These are phyloP conservation scores for Fusarium sp. DNA, from an alignment of 2,329 filamentous ascomycete genomes.

Conservation along the genomic window DNA sequence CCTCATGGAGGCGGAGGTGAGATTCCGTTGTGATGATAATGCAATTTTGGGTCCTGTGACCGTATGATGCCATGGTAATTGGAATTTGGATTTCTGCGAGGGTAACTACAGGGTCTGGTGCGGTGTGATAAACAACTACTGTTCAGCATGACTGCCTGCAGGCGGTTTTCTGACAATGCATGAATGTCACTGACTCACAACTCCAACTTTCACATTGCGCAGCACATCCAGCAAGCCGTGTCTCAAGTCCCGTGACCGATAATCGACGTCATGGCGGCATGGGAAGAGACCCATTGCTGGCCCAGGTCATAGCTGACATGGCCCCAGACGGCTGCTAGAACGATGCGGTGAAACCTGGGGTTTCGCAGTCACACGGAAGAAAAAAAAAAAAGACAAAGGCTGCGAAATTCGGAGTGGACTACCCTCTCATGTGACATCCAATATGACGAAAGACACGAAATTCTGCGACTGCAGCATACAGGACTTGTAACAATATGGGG, in stretches of 20 bases:
- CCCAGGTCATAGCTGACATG: conserved; percentile 18
- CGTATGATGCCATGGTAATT: conserved; percentile 4
- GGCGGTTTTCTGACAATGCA: conserved; percentile 10
- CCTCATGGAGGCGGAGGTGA: not conserved
- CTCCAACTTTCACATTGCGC: conserved; percentile 4
- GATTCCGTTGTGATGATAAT: conserved; percentile 10
- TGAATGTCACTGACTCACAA: conserved; percentile 1
- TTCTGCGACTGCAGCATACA: conserved; percentile 13
- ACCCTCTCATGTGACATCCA: conserved; percentile 37
- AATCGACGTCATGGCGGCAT: conserved; percentile 37
- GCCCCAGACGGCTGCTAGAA: conserved; percentile 31
- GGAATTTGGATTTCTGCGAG: not conserved
- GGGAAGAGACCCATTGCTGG: conserved; percentile 2
- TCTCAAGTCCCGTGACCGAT: conserved; percentile 31
- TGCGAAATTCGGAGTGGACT: conserved; percentile 16
- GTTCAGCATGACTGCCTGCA: not conserved
- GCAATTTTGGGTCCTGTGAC: not conserved
- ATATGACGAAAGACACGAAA: conserved; percentile 10
- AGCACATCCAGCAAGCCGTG: conserved; percentile 20
- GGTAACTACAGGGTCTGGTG: not conserved
- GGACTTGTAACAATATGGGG: conserved; percentile 1
- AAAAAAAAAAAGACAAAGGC: not conserved
- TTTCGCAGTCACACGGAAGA: conserved; percentile 29
- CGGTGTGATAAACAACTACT: not conserved
- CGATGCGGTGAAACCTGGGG: conserved; percentile 41